Conservation (phyloP, 345 rosid genomes). For the Nasturtium officinale region DNA sequence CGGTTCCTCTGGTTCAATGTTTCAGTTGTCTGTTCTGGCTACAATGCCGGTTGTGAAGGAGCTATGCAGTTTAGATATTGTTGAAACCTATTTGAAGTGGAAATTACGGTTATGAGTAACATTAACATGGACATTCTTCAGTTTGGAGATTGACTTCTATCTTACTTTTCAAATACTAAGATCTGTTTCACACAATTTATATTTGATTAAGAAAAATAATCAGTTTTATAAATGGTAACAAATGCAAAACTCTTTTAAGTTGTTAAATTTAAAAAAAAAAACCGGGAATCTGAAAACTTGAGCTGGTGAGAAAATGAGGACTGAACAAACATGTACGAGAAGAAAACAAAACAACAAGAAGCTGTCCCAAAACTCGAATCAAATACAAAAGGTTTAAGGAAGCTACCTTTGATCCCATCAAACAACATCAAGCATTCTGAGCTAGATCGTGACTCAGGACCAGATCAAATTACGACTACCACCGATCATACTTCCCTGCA, state of each 20-base stretch:
- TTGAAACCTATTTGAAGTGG: slow-evolving; percentile 67
- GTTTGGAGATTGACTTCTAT: not conserved
- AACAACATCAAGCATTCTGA: slow-evolving; percentile 15
- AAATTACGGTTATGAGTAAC: slow-evolving; percentile 16
- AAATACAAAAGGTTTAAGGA: slow-evolving; percentile 22
- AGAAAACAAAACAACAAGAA: slow-evolving; percentile 15
- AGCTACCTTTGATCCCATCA: slow-evolving; percentile 23
- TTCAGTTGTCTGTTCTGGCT: slow-evolving; percentile 77
- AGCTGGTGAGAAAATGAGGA: not conserved
- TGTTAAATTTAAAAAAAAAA: not conserved
- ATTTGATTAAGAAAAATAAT: not conserved
- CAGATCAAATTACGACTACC: slow-evolving; percentile 12
- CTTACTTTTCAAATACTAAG: not conserved
- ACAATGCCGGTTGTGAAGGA: slow-evolving; percentile 80
- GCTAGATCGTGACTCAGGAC: not conserved
- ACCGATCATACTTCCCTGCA: slow-evolving; percentile 25
- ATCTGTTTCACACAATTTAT: not conserved
- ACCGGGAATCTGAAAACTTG: not conserved
- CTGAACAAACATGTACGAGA: slow-evolving; percentile 17
- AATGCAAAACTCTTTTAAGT: slow-evolving; percentile 2
- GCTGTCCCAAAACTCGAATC: slow-evolving; percentile 1
- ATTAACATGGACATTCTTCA: not conserved
- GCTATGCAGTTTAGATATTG: slow-evolving; percentile 67
- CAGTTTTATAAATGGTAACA: slow-evolving; percentile 24
- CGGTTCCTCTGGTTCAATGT: slow-evolving; percentile 16